Evolutionary conservation across 1,284 basidiomycete species (phyloP), one percentile per base, ranked within the genome.

Genomic region (Boletus semigastroideus): DNA sequence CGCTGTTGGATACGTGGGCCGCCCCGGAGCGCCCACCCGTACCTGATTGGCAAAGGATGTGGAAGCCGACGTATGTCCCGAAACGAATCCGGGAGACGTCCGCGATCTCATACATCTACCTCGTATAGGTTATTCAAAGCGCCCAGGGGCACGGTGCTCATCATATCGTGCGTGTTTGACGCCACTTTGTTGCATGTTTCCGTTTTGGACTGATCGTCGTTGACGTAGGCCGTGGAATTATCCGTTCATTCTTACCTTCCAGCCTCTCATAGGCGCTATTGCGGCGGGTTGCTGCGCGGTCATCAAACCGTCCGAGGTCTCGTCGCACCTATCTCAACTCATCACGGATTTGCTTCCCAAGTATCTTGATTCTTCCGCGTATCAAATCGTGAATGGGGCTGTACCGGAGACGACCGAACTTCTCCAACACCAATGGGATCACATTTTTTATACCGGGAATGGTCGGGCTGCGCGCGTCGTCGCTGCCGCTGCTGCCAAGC

Each of bases 281-380:
- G 75, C 82, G 2, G 83, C 84, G 0, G 84, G 84, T 3, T 84
- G 81, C 61, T 74, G 80, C 13, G 75, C 73, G 1, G 72, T 83
- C 19, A 48, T 86, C 60, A 86, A 86, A 71, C 80, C 79, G 0
- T 87, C 84, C 9, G 87, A 90, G 22, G 72, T 80, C 17, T 69
- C 76, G 0, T 76, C 81, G 7, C 68, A 78, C 25, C 70, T 73
- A 33, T 74, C 83, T 3, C 72, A 77, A 36, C 70, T 86, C 31
- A 62, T 89, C 12, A 74, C 79, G 0, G 72, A 78, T 28, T 74
- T 89, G 17, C 59, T 86, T 50, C 79, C 83, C 14, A 76, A 77
- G 59, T 89, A 90, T 62, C 78, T 90, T 46, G 85, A 88, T 64
- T 65, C 74, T 3, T 59, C 62, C 17, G 67, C 71, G 12, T 79